Base-by-base conservation (phyloP, 129 eudicot genomes). In the Gnaphalium uliginosum region DNA sequence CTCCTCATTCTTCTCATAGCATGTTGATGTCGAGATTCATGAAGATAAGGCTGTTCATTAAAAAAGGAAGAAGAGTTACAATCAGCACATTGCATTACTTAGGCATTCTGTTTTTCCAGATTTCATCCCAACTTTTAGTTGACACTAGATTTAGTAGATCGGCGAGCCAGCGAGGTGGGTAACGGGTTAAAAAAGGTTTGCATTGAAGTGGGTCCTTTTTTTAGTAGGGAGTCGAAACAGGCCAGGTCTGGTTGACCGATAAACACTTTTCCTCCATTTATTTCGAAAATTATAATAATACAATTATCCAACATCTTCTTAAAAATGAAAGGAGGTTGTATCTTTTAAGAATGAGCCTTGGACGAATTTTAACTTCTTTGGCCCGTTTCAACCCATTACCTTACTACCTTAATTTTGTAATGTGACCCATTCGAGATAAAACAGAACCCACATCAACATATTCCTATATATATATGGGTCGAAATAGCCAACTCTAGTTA, bases 21-120 rank as follows among this genome's bases (percentile, higher is more conserved):
- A 51, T 92, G 97, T 80, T 92, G 97, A 68, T 92, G 97, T 46
- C 97, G 84, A 33, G 97, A 92, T 73, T 92, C 97, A 32, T 92
- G 97, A 68, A 92, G 97, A 85, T 92, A 92, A 19, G 97, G 97
- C 97, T 89, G 88, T 48, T 72, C n/a, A 23, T 2, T 17, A 21
- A 37, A 8, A 53, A 14, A 25, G 10, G 64, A 53, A 27, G 4
- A 39, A 11, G 21, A 19, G 68, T 6, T 8, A 17, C 8, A 30
- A 26, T 64, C 43, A 17, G 14, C 8, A 27, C 10, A 14, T 62
- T 11, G 39, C 22, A 26, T 26, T 1, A 13, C 35, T 9, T 27
- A 25, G 9, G 23, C 8, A 53, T 17, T 53, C 9, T 19, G 23
- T 54, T 54, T 51, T n/a, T 25, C n/a, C 14, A 32, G 25, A 32